A percentile compares a stretch with the other conserved stretches of the same genome.
Conservation (phyloP, 108 stramenopile genomes). For the Nitzschia palea region DNA sequence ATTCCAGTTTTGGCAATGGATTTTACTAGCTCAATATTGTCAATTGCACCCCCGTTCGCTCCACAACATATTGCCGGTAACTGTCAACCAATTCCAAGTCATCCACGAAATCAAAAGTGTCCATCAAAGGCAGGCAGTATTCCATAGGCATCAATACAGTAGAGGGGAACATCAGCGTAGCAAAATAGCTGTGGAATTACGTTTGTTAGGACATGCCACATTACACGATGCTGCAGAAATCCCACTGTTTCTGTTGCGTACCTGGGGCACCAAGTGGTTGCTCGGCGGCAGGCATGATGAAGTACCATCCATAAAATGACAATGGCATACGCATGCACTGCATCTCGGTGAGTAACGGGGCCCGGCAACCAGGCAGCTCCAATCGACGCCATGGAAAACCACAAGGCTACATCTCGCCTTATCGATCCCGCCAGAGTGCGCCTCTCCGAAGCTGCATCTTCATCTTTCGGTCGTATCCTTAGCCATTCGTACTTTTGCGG, state of each 20-base stretch:
- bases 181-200: slow-evolving; percentile 12
- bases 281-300: slow-evolving; percentile 19
- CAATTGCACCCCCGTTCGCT: slow-evolving; percentile 18
- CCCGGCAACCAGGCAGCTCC: slow-evolving; percentile 21
- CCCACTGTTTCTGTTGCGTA: no score
- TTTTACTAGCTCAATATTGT: slow-evolving; percentile 14
- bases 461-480: background rate
- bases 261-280: slow-evolving; percentile 16
- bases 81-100: slow-evolving; percentile 17
- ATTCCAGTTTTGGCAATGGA: no score
- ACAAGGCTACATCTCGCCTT: slow-evolving; percentile 12
- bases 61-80: slow-evolving; percentile 11
- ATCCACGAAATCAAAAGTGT: slow-evolving; percentile 18
- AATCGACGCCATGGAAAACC: slow-evolving; percentile 16
- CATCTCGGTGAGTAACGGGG: slow-evolving; percentile 20
- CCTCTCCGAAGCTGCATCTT: slow-evolving; percentile 18
- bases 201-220: background rate
- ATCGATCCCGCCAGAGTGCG: slow-evolving; percentile 10
- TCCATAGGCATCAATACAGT: slow-evolving; percentile 25
- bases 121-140: slow-evolving; percentile 27
- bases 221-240: no score
- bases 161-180: slow-evolving; percentile 19
- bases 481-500: slow-evolving; percentile 6
- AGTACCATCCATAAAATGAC: slow-evolving; percentile 13
- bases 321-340: slow-evolving; percentile 19